Evolutionary conservation across 208 protist genomes (phyloP).

Genomic region (Vickermania spadyakhi): DNA sequence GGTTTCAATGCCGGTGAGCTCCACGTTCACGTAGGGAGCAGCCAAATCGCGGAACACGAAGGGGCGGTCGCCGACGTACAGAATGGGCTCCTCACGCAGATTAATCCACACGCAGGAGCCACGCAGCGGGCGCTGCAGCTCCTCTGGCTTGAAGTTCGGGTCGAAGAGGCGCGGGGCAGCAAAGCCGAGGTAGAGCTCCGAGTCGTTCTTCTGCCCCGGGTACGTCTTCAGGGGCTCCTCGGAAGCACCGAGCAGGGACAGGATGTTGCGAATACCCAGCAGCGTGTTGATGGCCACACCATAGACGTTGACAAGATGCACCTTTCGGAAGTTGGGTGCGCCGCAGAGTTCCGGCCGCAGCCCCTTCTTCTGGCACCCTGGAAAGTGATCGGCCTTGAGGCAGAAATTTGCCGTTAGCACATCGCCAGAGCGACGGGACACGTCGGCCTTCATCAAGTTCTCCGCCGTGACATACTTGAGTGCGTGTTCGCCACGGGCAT

Average conservation of each 20-base stretch:
- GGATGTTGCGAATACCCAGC: conserved; percentile 76
- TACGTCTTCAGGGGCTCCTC: conserved; percentile 55
- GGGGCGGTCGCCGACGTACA: conserved; percentile 81
- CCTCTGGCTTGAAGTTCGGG: conserved; percentile 50
- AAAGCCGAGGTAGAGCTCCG: conserved; percentile 67
- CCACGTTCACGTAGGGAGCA: conserved; percentile 85
- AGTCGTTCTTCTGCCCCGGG: conserved; percentile 66
- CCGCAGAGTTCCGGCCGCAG: conserved; percentile 72
- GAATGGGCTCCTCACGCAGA: conserved; percentile 78
- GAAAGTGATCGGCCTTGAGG: conserved; percentile 87
- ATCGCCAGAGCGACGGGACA: conserved; percentile 60
- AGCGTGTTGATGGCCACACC: conserved; percentile 81
- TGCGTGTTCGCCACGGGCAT: conserved; percentile 44
- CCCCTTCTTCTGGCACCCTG: conserved; percentile 83
- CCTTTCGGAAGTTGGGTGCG: conserved; percentile 84
- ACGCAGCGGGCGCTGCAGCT: conserved; percentile 52
- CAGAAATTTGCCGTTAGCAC: conserved; percentile 83
- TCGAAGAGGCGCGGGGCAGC: conserved; percentile 74
- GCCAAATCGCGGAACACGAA: conserved; percentile 81
- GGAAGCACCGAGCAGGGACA: conserved; percentile 77
- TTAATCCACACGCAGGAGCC: conserved; percentile 86
- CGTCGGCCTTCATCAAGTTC: conserved; percentile 66
- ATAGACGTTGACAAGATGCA: conserved; percentile 75
- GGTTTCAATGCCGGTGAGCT: conserved; percentile 81
- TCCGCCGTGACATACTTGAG: conserved; percentile 58